Percentiles rank a stretch among this genome's conserved stretches.
phyloP scores from a whole-genome alignment of 2,329 filamentous ascomycete genomes.

The Exophiala sp. region DNA sequence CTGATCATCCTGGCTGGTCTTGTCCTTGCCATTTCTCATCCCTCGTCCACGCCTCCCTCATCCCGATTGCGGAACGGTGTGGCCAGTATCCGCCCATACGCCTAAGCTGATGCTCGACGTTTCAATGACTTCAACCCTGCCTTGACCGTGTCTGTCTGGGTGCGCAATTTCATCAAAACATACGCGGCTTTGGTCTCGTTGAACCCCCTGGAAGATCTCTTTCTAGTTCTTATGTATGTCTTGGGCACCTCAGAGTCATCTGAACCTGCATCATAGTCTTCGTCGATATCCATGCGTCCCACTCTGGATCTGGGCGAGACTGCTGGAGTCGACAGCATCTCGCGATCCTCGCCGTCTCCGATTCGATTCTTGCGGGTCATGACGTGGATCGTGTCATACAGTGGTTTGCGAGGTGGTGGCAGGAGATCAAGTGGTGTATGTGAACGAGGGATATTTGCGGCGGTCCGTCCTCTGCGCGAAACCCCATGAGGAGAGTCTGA shows the following conservation, averaged over 20 bases:
- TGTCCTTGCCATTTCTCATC: background rate
- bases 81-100: background rate
- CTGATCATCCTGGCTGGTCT: background rate
- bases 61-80: too few species aligned
- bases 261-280: conserved; percentile 20
- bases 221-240: conserved; percentile 2
- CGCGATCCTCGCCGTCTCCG: background rate
- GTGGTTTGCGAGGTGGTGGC: conserved; percentile 16
- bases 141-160: conserved; percentile 12
- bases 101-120: conserved; percentile 29
- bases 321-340: background rate
- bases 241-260: conserved; percentile 13
- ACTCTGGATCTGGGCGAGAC: conserved; percentile 10
- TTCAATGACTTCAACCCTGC: conserved; percentile 31
- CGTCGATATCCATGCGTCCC: conserved; percentile 10
- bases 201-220: conserved; percentile 16
- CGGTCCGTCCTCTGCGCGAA: conserved; percentile 9
- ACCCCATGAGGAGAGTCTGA: conserved; percentile 14
- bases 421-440: conserved; percentile 20
- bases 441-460: conserved; percentile 18
- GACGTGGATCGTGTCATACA: conserved; percentile 3
- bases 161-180: conserved; percentile 28
- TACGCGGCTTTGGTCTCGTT: conserved; percentile 35
- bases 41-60: background rate
- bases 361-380: background rate